Percentiles rank a stretch among this genome's conserved stretches.
Conservation (phyloP, 768 basidiomycete species). For the Trametopsis cervina region DNA sequence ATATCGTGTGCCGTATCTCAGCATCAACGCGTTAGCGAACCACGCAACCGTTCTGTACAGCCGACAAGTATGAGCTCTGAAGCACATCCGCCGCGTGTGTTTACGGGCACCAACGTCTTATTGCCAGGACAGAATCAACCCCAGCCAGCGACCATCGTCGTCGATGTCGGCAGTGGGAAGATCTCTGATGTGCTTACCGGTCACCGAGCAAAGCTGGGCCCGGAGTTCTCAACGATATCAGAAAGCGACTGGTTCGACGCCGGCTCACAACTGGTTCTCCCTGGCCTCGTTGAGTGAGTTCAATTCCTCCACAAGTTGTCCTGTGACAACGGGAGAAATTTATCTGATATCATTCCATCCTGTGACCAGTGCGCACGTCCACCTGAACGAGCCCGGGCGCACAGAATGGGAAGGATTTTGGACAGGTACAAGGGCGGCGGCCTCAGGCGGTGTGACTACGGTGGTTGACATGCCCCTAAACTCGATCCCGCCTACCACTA, state of each 20-base stretch:
- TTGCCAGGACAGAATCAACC: slow-evolving; percentile 20
- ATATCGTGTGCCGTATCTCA: not conserved
- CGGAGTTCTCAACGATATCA: slow-evolving; percentile 17
- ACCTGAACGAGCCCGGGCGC: slow-evolving; percentile 90
- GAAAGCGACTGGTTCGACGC: slow-evolving; percentile 29
- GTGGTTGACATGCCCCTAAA: slow-evolving; percentile 98
- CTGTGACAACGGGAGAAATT: not conserved
- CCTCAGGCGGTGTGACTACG: slow-evolving; percentile 91
- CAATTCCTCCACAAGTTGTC: not conserved
- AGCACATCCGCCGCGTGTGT: slow-evolving; percentile 8
- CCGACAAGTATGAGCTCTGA: not conserved
- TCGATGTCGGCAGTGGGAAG: slow-evolving; percentile 32
- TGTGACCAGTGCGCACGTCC: slow-evolving; percentile 69
- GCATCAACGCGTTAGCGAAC: not conserved
- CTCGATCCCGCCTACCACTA: slow-evolving; percentile 94
- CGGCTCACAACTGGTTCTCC: slow-evolving; percentile 36
- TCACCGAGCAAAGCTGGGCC: slow-evolving; percentile 11
- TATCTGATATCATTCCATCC: not conserved
- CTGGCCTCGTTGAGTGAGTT: slow-evolving; percentile 50
- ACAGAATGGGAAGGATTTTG: slow-evolving; percentile 93
- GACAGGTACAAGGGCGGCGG: slow-evolving; percentile 87
- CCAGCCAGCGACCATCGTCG: slow-evolving; percentile 34
- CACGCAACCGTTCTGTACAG: not conserved
- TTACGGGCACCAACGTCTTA: slow-evolving; percentile 22
- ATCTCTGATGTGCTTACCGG: slow-evolving; percentile 29